Evolutionary conservation across 2,329 filamentous ascomycete species (phyloP).

Genomic region (Aspergillus uvarum): DNA sequence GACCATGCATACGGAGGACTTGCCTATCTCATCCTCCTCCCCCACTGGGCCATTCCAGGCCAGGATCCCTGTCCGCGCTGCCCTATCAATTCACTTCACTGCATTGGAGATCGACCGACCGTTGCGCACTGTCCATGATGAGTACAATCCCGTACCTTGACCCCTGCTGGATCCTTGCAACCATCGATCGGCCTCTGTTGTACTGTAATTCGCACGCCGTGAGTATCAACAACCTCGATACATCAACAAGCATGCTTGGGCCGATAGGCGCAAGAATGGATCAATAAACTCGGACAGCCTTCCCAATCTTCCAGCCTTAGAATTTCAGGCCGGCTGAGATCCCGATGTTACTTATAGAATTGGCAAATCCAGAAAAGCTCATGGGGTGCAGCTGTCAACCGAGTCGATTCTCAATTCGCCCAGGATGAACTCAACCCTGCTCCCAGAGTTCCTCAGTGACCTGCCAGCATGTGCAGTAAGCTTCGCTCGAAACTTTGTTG

Average conservation of each 20-base stretch:
- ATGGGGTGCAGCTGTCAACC: not conserved
- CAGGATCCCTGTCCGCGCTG: not conserved
- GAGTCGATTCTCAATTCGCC: not conserved
- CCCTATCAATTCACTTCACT: not conserved
- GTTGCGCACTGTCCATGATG: not conserved
- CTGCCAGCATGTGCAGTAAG: slow-evolving; percentile 9
- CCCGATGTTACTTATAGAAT: not conserved
- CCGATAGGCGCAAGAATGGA: not conserved
- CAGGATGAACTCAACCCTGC: slow-evolving; percentile 4
- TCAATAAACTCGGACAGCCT: not conserved
- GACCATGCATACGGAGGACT: not conserved
- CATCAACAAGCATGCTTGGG: not conserved
- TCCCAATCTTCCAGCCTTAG: not conserved
- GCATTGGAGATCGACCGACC: not conserved
- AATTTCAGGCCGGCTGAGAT: not conserved
- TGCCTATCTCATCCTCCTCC: not conserved
- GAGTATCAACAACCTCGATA: not conserved
- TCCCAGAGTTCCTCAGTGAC: not conserved
- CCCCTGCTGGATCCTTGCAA: not conserved
- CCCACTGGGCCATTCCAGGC: not conserved
- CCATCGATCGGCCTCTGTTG: no score
- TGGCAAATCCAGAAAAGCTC: not conserved
- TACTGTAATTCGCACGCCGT: not conserved
- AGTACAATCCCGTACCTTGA: not conserved
- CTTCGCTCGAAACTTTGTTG: not conserved